Evolutionary conservation across 1,284 basidiomycete genomes (phyloP).

Genomic region (Irpex rosettiformis): DNA sequence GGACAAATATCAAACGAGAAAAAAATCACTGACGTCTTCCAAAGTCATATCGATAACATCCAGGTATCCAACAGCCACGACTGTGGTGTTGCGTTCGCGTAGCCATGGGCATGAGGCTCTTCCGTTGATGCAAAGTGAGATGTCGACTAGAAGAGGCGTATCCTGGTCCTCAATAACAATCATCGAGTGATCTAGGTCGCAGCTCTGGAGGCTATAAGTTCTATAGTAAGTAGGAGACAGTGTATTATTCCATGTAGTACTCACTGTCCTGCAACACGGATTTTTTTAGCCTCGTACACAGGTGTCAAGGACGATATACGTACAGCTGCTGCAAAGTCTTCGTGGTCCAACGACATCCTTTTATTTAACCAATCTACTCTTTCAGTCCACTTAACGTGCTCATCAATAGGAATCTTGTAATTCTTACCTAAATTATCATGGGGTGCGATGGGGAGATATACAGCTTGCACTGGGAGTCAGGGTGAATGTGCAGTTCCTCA

Average conservation of each 20-base stretch:
- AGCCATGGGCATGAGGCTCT: slow-evolving; percentile 38
- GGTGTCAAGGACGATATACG: neutral
- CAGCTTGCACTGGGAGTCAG: too few relatives aligned
- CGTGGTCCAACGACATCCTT: neutral
- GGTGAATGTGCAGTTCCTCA: too few relatives aligned
- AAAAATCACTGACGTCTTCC: slow-evolving; percentile 2
- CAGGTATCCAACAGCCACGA: slow-evolving; percentile 54
- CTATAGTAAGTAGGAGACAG: neutral
- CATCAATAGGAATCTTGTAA: too few relatives aligned
- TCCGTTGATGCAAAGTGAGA: slow-evolving; percentile 43
- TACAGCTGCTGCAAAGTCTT: neutral
- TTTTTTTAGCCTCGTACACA: neutral
- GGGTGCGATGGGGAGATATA: too few relatives aligned
- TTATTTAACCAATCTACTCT: neutral
- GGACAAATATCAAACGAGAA: neutral
- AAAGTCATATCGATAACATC: slow-evolving; percentile 41
- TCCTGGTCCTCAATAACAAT: slow-evolving; percentile 45
- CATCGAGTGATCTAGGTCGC: slow-evolving; percentile 43
- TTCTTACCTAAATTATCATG: too few relatives aligned
- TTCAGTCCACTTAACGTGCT: too few relatives aligned
- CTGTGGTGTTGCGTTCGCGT: slow-evolving; percentile 43
- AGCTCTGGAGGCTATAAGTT: slow-evolving; percentile 44
- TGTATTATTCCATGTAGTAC: neutral
- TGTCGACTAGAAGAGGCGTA: slow-evolving; percentile 49
- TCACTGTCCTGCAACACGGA: neutral